A percentile compares a stretch with the other conserved stretches of the same genome.
These are phyloP conservation scores for Aspergillus eucalypticola DNA, from an alignment of 2,329 filamentous ascomycete genomes.

Conservation along the genomic window DNA sequence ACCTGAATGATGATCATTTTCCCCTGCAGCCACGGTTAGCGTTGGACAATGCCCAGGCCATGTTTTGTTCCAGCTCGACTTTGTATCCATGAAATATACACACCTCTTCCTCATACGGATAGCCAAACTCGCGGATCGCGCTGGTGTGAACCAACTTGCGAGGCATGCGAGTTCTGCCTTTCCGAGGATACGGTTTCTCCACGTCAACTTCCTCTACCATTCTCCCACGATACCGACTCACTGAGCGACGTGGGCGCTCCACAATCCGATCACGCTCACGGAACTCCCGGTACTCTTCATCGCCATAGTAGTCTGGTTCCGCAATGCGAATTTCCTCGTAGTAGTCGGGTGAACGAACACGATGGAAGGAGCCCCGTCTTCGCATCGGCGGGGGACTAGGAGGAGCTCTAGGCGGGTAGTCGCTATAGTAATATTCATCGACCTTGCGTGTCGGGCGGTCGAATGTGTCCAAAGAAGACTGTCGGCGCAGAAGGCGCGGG, in stretches of 20 bases:
- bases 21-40: conserved; percentile 55
- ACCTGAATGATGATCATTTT: conserved; percentile 78
- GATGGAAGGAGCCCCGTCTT: conserved; percentile 54
- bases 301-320: conserved; percentile 68
- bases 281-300: conserved; percentile 70
- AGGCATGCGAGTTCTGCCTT: conserved; percentile 87
- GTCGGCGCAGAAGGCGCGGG: conserved; percentile 72
- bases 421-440: conserved; percentile 38
- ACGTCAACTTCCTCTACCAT: conserved; percentile 33
- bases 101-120: conserved; percentile 85
- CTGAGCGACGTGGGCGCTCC: conserved; percentile 49
- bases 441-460: conserved; percentile 68
- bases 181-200: conserved; percentile 66
- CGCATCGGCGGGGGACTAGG: conserved; percentile 56
- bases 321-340: conserved; percentile 67
- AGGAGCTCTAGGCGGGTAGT: conserved; percentile 55
- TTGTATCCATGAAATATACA: conserved; percentile 27
- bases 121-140: conserved; percentile 79
- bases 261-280: conserved; percentile 62
- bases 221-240: conserved; percentile 36
- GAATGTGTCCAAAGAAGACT: conserved; percentile 88
- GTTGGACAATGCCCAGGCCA: background rate
- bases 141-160: conserved; percentile 75
- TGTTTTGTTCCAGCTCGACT: background rate
- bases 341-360: conserved; percentile 59